Evolutionary conservation across 2,329 filamentous ascomycete species (phyloP).

Genomic region (Corynespora cassiicola): DNA sequence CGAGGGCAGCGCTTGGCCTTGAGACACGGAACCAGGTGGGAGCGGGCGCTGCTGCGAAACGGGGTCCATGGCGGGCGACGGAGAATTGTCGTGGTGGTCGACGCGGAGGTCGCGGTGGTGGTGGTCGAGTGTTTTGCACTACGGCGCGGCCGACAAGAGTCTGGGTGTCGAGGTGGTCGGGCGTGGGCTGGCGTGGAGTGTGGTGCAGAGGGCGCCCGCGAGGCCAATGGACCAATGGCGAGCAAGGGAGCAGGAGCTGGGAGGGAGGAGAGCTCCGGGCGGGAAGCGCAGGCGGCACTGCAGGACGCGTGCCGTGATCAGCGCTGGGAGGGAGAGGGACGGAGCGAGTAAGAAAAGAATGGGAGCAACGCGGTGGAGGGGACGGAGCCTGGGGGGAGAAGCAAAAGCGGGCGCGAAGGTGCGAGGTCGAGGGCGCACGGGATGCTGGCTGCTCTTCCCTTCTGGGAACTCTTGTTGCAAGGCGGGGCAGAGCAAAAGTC

Average conservation of each 20-base stretch:
- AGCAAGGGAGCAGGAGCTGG: conserved; percentile 15
- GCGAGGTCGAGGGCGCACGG: conserved; percentile 18
- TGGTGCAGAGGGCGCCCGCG: conserved; percentile 32
- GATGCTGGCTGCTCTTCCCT: conserved; percentile 21
- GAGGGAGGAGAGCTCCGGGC: conserved; percentile 11
- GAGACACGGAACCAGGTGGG: conserved; percentile 30
- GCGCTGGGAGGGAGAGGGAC: conserved; percentile 2
- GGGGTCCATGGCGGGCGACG: conserved; percentile 33
- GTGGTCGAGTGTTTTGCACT: too few relatives aligned
- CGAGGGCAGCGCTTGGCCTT: conserved; percentile 45
- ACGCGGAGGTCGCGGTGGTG: too few relatives aligned
- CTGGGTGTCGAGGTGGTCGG: conserved; percentile 10
- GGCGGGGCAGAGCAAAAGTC: conserved; percentile 29
- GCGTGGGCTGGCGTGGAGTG: conserved; percentile 17
- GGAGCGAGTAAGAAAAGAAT: conserved; percentile 11
- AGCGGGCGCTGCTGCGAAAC: conserved; percentile 34
- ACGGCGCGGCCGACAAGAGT: conserved; percentile 15
- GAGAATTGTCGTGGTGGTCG: conserved; percentile 10
- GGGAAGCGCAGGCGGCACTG: conserved; percentile 10
- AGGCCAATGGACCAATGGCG: conserved; percentile 26
- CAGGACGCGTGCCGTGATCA: conserved; percentile 7
- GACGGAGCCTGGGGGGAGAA: conserved; percentile 11
- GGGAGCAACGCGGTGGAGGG: conserved; percentile 23
- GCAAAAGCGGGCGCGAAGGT: conserved; percentile 14
- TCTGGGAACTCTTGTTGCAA: conserved; percentile 27